Percentiles rank a stretch among this genome's conserved stretches.
Evolutionary conservation across 805 yeast species (phyloP).

Genomic region (Jamesozyma gamospora): DNA sequence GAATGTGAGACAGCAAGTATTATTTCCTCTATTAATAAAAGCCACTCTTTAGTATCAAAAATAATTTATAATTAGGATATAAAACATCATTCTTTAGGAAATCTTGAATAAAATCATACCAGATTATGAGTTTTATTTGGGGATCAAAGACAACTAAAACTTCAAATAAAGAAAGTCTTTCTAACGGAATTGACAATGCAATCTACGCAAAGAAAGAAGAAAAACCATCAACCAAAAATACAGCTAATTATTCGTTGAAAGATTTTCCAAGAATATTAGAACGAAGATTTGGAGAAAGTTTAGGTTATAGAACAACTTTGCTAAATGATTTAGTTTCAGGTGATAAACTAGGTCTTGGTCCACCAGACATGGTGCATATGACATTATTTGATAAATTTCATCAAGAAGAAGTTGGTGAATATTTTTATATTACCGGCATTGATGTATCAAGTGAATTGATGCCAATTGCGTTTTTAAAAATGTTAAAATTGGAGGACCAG

Average conservation of each 20-base stretch:
- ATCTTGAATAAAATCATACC: neutral
- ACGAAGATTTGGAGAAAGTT: slow-evolving; percentile 24
- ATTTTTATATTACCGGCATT: slow-evolving; percentile 40
- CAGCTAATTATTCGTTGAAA: slow-evolving; percentile 2
- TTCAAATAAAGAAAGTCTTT: neutral
- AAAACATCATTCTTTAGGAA: too few species aligned
- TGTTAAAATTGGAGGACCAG: slow-evolving; percentile 23
- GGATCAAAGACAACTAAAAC: slow-evolving; percentile 2
- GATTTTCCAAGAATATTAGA: slow-evolving; percentile 25
- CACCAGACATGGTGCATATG: slow-evolving; percentile 54
- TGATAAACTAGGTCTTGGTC: slow-evolving; percentile 45
- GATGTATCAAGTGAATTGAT: slow-evolving; percentile 37
- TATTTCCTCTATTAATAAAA: too few species aligned
- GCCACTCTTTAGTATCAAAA: too few species aligned
- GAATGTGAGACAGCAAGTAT: too few species aligned
- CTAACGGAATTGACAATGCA: neutral
- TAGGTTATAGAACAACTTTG: slow-evolving; percentile 19
- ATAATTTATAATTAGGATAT: too few species aligned
- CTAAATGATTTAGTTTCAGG: slow-evolving; percentile 10
- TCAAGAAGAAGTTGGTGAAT: slow-evolving; percentile 40
- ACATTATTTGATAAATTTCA: slow-evolving; percentile 35
- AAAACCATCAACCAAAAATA: neutral
- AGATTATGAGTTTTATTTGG: slow-evolving; percentile 11
- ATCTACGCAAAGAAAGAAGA: neutral
- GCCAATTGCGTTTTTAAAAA: slow-evolving; percentile 39